Conservation (phyloP, 2,329 filamentous ascomycete species). For the Cytospora leucostoma region DNA sequence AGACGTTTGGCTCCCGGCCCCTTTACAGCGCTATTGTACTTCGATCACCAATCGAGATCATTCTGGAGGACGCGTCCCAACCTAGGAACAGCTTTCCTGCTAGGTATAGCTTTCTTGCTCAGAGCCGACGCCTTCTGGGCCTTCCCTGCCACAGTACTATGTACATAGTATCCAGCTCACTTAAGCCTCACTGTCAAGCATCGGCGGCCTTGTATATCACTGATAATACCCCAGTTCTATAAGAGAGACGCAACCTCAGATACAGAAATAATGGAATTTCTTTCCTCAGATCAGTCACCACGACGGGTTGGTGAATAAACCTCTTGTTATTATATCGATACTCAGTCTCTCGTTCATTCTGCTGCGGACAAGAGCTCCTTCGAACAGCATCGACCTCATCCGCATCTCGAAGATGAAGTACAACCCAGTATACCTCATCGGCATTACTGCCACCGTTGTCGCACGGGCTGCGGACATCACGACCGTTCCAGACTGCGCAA, state of each 20-base stretch:
- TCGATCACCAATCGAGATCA: not conserved
- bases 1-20: not conserved
- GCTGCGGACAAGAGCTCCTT: not conserved
- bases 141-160: no score
- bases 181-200: no score
- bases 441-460: not conserved
- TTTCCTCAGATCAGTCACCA: no score
- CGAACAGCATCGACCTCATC: not conserved
- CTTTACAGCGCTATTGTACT: not conserved
- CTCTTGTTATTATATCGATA: not conserved
- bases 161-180: no score
- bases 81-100: no score
- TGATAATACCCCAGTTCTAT: no score
- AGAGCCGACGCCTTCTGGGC: no score
- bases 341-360: not conserved
- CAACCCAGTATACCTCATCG: not conserved
- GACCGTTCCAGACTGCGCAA: not conserved
- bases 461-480: not conserved
- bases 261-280: no score
- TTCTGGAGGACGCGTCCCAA: no score
- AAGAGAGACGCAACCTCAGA: no score
- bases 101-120: no score
- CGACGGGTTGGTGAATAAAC: not conserved
- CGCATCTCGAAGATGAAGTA: not conserved
- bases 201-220: no score